A percentile compares a stretch with the other conserved stretches of the same genome.
phyloP scores from a whole-genome alignment of 345 rosid species.

The Xanthoceras sorbifolium region DNA sequence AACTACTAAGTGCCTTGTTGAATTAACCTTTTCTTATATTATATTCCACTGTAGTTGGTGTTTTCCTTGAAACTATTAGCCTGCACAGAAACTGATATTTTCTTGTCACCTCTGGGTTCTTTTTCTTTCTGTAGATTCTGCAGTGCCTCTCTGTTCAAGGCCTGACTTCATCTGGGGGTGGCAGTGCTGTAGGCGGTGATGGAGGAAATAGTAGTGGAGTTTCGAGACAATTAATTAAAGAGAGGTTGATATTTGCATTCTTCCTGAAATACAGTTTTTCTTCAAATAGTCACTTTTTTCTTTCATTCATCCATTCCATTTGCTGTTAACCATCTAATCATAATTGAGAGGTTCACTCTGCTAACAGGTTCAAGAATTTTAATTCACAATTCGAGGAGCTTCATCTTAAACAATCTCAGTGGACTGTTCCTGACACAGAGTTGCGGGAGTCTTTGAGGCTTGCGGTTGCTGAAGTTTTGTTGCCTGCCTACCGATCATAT shows the following conservation, averaged over 20 bases:
- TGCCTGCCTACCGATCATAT: conserved; percentile 96
- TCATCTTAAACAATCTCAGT: conserved; percentile 94
- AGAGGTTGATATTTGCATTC: conserved; percentile 49
- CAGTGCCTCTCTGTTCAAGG: conserved; percentile 89
- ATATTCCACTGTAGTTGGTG: background rate
- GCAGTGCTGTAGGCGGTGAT: conserved; percentile 63
- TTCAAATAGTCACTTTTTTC: background rate
- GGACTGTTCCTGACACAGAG: conserved; percentile 98
- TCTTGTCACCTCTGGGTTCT: conserved; percentile 3
- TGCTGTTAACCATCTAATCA: conserved; percentile 14
- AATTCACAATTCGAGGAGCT: conserved; percentile 94
- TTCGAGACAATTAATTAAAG: conserved; percentile 86
- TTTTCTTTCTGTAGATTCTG: conserved; percentile 60
- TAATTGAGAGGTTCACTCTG: conserved; percentile 19
- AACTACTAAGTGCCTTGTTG: background rate
- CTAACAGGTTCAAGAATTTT: conserved; percentile 82
- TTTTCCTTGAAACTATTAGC: background rate
- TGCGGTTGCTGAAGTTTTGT: conserved; percentile 95
- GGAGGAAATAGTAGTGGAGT: conserved; percentile 90
- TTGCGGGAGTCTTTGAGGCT: conserved; percentile 93
- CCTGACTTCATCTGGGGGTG: conserved; percentile 91
- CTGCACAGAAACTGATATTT: conserved; percentile 6
- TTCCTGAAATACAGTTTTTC: background rate
- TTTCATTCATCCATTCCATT: background rate
- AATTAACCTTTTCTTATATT: background rate